These are phyloP conservation scores for Botrytis squamosa DNA, from an alignment of 2,329 filamentous ascomycete genomes.

Conservation along the genomic window DNA sequence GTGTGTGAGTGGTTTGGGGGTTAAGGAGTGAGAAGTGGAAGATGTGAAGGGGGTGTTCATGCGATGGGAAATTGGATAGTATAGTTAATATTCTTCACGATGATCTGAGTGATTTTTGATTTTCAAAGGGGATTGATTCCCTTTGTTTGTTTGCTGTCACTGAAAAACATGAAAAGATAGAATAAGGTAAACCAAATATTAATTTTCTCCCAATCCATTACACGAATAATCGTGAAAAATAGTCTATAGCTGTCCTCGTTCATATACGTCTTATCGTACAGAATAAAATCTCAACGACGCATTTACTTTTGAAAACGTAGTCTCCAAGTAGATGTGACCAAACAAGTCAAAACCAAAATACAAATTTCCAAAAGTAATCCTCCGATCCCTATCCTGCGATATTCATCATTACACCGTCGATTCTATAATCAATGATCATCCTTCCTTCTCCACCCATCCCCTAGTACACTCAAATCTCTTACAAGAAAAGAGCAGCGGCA, in stretches of 20 bases:
- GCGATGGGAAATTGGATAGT: neutral
- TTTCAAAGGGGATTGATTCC: neutral
- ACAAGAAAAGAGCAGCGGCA: constrained; percentile 20
- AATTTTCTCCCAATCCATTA: constrained; percentile 2
- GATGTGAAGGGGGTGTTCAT: neutral
- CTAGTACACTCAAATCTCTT: neutral
- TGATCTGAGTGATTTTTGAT: neutral
- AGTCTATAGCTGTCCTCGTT: constrained; percentile 6
- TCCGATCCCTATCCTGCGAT: neutral
- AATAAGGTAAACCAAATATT: neutral
- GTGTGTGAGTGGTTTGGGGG: neutral
- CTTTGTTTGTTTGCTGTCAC: neutral
- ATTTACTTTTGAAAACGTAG: neutral
- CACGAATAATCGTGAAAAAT: neutral
- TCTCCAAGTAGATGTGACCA: neutral
- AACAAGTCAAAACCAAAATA: neutral
- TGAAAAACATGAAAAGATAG: neutral
- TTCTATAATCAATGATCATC: neutral
- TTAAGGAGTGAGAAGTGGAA: neutral
- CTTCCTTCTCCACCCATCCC: neutral
- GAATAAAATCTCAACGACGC: neutral
- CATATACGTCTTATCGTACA: neutral
- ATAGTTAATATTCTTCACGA: neutral
- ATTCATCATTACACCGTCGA: constrained; percentile 15
- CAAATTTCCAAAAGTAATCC: neutral